Percentiles rank a stretch among this genome's conserved stretches.
Evolutionary conservation across 257 asterid genomes (phyloP).

Genomic region (Solanum dulcamara): DNA sequence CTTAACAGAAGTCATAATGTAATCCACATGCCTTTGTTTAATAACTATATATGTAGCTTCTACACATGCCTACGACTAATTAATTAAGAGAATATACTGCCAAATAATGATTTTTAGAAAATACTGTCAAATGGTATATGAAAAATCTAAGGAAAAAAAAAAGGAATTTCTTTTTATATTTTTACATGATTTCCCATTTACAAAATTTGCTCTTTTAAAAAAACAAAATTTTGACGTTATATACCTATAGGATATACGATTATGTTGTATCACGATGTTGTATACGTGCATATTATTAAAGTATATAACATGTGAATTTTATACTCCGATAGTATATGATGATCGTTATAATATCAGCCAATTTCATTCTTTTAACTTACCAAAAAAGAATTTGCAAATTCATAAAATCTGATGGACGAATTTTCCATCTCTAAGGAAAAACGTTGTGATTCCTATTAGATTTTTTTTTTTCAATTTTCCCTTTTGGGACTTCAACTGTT

Average conservation of each 20-base stretch:
- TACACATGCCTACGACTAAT: background rate
- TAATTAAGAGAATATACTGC: background rate
- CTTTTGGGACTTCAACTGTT: too few species aligned
- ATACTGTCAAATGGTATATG: too few species aligned
- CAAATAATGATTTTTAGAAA: background rate
- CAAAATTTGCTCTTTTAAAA: background rate
- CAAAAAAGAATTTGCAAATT: background rate
- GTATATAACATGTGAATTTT: background rate
- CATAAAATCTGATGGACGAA: background rate
- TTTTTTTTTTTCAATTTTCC: too few species aligned
- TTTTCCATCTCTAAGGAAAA: background rate
- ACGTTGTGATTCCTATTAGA: too few species aligned
- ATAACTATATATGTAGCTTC: background rate
- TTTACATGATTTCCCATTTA: background rate
- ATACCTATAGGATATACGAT: background rate
- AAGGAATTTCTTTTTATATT: too few species aligned
- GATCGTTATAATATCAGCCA: background rate
- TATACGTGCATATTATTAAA: background rate
- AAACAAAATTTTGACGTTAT: background rate
- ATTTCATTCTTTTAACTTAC: background rate
- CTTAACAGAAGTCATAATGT: background rate
- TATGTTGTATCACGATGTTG: background rate
- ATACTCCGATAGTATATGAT: background rate
- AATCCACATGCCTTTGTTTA: conserved; percentile 2
- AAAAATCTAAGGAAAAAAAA: too few species aligned